Evolutionary conservation across 2,329 filamentous ascomycete genomes (phyloP).

Genomic region (Cadophora sp.): DNA sequence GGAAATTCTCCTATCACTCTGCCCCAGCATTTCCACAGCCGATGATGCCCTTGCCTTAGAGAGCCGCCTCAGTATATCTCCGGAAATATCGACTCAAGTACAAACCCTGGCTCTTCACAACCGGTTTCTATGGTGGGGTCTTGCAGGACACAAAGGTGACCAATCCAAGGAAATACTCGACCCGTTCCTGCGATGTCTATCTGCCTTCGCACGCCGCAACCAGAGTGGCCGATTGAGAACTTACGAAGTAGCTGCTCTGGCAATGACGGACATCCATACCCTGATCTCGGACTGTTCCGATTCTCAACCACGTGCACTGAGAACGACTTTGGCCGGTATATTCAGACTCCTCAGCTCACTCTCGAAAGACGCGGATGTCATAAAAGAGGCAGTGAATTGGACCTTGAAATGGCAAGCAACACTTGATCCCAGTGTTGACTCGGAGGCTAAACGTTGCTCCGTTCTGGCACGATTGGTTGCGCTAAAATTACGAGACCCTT

Average conservation of each 20-base stretch:
- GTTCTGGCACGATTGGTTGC: constrained; percentile 62
- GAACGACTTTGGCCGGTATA: constrained; percentile 36
- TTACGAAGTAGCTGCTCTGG: constrained; percentile 34
- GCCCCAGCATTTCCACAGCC: constrained; percentile 69
- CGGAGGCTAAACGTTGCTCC: constrained; percentile 50
- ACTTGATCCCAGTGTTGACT: constrained; percentile 34
- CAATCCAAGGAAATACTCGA: constrained; percentile 69
- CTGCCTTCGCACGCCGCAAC: constrained; percentile 63
- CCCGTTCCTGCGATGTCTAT: constrained; percentile 68
- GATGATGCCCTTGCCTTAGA: constrained; percentile 65
- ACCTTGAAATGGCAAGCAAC: constrained; percentile 50
- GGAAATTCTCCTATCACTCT: constrained; percentile 68
- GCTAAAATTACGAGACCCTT: constrained; percentile 56
- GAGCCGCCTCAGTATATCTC: constrained; percentile 59
- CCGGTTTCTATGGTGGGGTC: constrained; percentile 69
- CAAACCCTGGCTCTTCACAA: constrained; percentile 68
- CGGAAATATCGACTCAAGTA: constrained; percentile 64
- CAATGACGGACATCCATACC: constrained; percentile 34
- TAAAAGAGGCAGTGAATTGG: constrained; percentile 63
- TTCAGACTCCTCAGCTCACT: constrained; percentile 59
- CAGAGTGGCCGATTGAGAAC: constrained; percentile 30
- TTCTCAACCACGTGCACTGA: constrained; percentile 27
- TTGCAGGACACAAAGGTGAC: constrained; percentile 65
- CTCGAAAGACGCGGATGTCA: constrained; percentile 53
- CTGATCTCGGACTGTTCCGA: constrained; percentile 31